Evolutionary conservation across 768 basidiomycete genomes (phyloP).

Genomic region (Pholiota microspora): DNA sequence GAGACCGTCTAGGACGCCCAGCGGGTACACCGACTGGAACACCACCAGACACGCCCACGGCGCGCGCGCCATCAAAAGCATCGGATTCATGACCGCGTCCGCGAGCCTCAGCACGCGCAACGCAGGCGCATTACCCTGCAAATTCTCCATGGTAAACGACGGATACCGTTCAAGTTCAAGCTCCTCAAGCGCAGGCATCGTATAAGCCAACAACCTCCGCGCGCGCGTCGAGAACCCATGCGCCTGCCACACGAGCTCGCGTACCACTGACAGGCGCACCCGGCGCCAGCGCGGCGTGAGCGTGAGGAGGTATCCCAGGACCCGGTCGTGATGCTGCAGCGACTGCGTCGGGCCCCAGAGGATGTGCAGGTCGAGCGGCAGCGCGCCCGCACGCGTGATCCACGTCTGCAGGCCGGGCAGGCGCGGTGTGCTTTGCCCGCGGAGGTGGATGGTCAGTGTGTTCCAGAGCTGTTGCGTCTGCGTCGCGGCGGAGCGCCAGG

Average conservation of each 20-base stretch:
- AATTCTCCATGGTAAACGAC: not conserved
- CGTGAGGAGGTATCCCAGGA: not conserved
- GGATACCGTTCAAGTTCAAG: not conserved
- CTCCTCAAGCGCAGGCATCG: not conserved
- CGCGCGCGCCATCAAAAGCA: not conserved
- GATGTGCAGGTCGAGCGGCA: not conserved
- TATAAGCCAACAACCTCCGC: not conserved
- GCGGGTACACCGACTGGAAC: not conserved
- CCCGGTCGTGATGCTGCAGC: not conserved
- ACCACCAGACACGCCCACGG: not conserved
- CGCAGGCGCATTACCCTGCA: not conserved
- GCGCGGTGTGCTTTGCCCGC: not conserved
- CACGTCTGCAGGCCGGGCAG: not conserved
- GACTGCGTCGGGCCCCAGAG: not conserved
- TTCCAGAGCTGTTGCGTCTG: not conserved
- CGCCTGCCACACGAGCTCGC: not conserved
- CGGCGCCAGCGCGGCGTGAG: not conserved
- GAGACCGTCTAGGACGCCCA: not conserved
- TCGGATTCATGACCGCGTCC: not conserved
- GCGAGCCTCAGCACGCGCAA: not conserved
- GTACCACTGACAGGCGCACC: not conserved
- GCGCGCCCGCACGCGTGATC: not conserved
- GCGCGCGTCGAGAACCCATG: not conserved
- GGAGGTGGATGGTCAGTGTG: not conserved
- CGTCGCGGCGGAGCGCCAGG: not conserved